These are phyloP conservation scores for Aureobasidium sp. DNA, from an alignment of 2,329 filamentous ascomycete genomes.

Conservation along the genomic window DNA sequence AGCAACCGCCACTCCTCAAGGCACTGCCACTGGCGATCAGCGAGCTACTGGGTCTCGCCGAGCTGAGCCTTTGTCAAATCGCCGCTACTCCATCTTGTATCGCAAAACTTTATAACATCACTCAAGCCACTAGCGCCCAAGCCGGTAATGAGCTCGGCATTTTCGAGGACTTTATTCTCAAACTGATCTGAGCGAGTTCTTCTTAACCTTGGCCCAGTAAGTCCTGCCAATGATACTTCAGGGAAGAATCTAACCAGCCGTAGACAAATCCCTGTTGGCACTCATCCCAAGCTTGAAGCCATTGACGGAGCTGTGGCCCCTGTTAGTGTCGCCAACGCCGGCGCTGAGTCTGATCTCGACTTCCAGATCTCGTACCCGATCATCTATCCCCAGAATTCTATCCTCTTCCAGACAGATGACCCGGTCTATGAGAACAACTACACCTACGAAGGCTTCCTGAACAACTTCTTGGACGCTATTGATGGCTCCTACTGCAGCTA, in stretches of 20 bases:
- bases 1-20: neutral
- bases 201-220: conserved; percentile 24
- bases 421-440: conserved; percentile 32
- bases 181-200: conserved; percentile 36
- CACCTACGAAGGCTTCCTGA: conserved; percentile 30
- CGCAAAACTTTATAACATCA: conserved; percentile 36
- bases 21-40: neutral
- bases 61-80: neutral
- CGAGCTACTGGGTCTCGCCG: neutral
- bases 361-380: conserved; percentile 41
- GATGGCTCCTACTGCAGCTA: conserved; percentile 47
- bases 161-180: conserved; percentile 36
- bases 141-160: conserved; percentile 38
- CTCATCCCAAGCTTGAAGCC: conserved; percentile 30
- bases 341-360: conserved; percentile 38
- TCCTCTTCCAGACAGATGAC: conserved; percentile 42
- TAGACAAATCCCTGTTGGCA: conserved; percentile 29
- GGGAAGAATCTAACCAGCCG: conserved; percentile 13
- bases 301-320: conserved; percentile 34
- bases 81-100: conserved; percentile 36
- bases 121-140: conserved; percentile 26
- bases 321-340: conserved; percentile 20
- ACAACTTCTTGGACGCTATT: conserved; percentile 43
- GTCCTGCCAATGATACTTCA: neutral
- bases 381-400: conserved; percentile 40